A percentile compares a stretch with the other conserved stretches of the same genome.
phyloP scores from a whole-genome alignment of 1,284 basidiomycete genomes.

The Tylopilus sp. region DNA sequence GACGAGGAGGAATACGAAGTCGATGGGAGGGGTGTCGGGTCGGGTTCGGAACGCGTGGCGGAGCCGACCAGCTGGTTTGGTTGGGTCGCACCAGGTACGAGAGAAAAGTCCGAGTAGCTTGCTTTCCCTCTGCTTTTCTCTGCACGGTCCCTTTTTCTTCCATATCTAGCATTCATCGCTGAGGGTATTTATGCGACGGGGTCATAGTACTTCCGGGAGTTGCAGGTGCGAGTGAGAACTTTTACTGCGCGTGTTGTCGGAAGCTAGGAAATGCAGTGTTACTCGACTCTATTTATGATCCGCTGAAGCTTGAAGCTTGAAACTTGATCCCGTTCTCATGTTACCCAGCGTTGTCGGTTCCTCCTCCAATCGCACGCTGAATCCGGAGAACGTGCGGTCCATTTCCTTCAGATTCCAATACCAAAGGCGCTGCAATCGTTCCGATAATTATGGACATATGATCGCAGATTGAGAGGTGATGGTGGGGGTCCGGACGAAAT shows the following conservation, averaged over 20 bases:
- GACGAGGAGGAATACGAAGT: slow-evolving; percentile 60
- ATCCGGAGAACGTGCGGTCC: not conserved
- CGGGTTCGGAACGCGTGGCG: slow-evolving; percentile 19
- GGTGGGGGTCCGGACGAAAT: not conserved
- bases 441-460: not conserved
- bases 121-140: not conserved
- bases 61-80: slow-evolving; percentile 40
- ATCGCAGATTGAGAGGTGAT: slow-evolving; percentile 17
- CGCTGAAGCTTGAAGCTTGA: too few species aligned
- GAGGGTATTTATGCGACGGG: slow-evolving; percentile 6
- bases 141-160: not conserved
- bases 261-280: too few species aligned
- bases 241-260: too few species aligned
- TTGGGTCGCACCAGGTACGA: slow-evolving; percentile 31
- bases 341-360: too few species aligned
- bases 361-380: not conserved
- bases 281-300: too few species aligned
- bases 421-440: too few species aligned
- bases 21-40: slow-evolving; percentile 10
- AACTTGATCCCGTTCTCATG: too few species aligned
- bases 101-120: slow-evolving; percentile 17
- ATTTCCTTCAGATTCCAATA: too few species aligned
- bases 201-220: too few species aligned
- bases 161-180: slow-evolving; percentile 1
- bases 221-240: too few species aligned